Base-by-base conservation (phyloP, 2,329 filamentous ascomycete genomes). In the Penicillium sp. region DNA sequence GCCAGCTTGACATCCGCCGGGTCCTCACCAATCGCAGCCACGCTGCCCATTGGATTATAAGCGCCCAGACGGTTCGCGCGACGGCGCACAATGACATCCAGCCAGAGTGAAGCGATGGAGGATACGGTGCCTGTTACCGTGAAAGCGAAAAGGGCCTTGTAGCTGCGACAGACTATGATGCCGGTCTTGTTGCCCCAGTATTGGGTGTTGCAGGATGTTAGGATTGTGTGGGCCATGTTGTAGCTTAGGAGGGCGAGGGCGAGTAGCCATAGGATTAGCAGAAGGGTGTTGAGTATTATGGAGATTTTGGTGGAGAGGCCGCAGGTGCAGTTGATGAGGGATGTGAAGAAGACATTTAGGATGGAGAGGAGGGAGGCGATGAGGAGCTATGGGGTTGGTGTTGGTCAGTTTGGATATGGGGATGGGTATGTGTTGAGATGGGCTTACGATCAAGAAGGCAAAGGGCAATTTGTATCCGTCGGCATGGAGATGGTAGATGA, bases 61-160 rank as follows among this genome's bases (percentile, higher is more conserved):
- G 65, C 67, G 7, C 79, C 79, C 13, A 75, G 65, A 25, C 66
- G 65, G 13, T 65, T 75, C 49, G 75, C 67, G 29, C 70, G 68
- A 10, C 70, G 68, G 51, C 69, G 70, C 20, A 79, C 78, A 52
- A 72, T 66, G 29, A 79, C 58, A 61, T 83, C 81, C 38, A 83
- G 68, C 7, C 66, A 59, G 32, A 80, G 61, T 6, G 76, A 72
- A 9, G 72, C 65, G 46, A 79, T 62, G 29, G 78, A 76, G 2
- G 75, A 69, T 2, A 75, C 58, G n/a, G 59, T 50, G 6, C 77
- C 79, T 27, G 78, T 53, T 25, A 80, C 58, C 4, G 74, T 72
- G 62, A 83, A 83, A 28, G 75, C 68, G 65, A 81, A 83, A n/a
- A 83, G 67, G 9, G 78, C 75, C 65, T 83, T 83, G 73, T 82